Percentiles rank a stretch among this genome's conserved stretches.
Conservation (phyloP, 345 rosid genomes). For the Melaleuca quinquenervia region DNA sequence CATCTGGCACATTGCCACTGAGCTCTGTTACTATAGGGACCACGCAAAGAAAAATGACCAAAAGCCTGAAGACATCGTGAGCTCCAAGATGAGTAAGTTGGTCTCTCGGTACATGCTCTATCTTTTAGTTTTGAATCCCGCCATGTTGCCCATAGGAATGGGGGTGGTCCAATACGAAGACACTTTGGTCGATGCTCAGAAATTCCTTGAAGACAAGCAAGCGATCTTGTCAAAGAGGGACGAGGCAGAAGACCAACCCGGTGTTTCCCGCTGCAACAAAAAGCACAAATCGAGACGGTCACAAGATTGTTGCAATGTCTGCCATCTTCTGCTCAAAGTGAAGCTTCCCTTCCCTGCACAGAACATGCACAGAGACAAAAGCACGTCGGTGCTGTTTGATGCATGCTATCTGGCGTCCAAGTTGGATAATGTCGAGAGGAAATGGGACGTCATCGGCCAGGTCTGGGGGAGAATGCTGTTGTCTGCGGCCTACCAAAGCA, state of each 20-base stretch:
- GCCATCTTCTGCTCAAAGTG: not conserved
- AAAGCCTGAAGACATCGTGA: not conserved
- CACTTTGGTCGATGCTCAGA: not conserved
- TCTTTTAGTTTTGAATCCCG: not conserved
- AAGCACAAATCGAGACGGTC: not conserved
- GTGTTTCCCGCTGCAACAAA: fast-evolving
- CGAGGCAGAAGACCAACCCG: not conserved
- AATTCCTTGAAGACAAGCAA: not conserved
- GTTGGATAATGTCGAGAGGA: not conserved
- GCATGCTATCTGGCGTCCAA: not conserved
- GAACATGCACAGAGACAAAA: not conserved
- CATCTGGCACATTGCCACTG: not conserved
- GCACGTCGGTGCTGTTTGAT: not conserved
- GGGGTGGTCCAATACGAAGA: not conserved
- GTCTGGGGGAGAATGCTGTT: not conserved
- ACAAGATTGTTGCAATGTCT: fast-evolving
- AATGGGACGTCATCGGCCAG: not conserved
- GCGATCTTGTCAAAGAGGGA: not conserved
- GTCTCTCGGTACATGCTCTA: not conserved
- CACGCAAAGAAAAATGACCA: no score
- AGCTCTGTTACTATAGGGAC: not conserved
- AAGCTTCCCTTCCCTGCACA: fast-evolving
- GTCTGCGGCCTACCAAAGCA: fast-evolving
- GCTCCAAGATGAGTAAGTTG: not conserved
- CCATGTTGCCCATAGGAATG: not conserved